These are phyloP conservation scores for Hemerocallis citrina DNA, from an alignment of 106 monocot species.

Conservation along the genomic window DNA sequence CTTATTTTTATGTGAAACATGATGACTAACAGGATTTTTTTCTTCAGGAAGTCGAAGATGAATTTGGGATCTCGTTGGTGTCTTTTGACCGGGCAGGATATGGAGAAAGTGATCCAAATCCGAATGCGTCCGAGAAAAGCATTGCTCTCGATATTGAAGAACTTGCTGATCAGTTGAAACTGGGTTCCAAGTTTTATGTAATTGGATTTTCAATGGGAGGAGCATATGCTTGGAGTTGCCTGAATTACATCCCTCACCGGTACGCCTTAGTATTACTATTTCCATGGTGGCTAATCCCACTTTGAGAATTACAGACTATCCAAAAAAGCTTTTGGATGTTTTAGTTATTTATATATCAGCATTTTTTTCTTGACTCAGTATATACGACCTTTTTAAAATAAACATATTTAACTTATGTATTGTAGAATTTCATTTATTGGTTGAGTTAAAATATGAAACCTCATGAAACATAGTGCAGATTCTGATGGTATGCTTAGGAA, in stretches of 20 bases:
- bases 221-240: conserved; percentile 7
- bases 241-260: conserved; percentile 15
- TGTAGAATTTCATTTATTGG: too few relatives aligned
- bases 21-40: background rate
- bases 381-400: too few relatives aligned
- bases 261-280: too few relatives aligned
- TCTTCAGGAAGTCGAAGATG: conserved; percentile 39
- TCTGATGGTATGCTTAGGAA: too few relatives aligned
- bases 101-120: conserved; percentile 65
- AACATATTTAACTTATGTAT: too few relatives aligned
- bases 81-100: conserved; percentile 56
- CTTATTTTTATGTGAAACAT: background rate
- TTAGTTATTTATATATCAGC: too few relatives aligned
- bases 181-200: conserved; percentile 49
- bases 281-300: too few relatives aligned
- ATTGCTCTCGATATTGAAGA: conserved; percentile 47
- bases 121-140: conserved; percentile 30
- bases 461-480: too few relatives aligned
- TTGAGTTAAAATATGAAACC: too few relatives aligned
- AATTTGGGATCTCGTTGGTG: conserved; percentile 36
- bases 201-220: conserved; percentile 56
- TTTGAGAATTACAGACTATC: too few relatives aligned
- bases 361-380: too few relatives aligned
- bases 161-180: conserved; percentile 36
- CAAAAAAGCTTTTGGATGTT: too few relatives aligned